Evolutionary conservation across 2,329 filamentous ascomycete species (phyloP).

Genomic region (Ophiostoma sp.): DNA sequence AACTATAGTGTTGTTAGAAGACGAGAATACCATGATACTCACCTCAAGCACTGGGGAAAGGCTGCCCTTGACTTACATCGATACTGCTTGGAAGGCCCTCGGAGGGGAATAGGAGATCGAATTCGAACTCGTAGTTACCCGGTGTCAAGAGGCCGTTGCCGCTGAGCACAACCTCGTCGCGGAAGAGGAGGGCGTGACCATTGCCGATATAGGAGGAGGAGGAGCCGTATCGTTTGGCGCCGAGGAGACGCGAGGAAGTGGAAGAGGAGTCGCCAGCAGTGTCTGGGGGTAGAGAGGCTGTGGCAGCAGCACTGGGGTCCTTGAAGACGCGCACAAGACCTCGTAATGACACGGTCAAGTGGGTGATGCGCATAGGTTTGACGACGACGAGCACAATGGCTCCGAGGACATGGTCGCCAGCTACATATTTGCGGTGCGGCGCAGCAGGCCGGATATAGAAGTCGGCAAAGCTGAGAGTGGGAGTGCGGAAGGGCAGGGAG

Average conservation of each 20-base stretch:
- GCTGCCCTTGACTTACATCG: slow-evolving; percentile 47
- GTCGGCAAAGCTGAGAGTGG: slow-evolving; percentile 62
- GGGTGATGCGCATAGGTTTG: slow-evolving; percentile 71
- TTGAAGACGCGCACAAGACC: slow-evolving; percentile 77
- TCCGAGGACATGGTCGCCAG: slow-evolving; percentile 69
- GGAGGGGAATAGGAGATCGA: slow-evolving; percentile 36
- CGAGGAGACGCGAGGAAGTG: slow-evolving; percentile 36
- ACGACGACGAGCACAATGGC: slow-evolving; percentile 66
- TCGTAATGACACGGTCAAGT: slow-evolving; percentile 71
- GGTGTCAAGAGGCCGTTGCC: slow-evolving; percentile 70
- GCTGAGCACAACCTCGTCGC: slow-evolving; percentile 75
- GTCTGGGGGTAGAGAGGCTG: slow-evolving; percentile 25
- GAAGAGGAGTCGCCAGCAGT: slow-evolving; percentile 25
- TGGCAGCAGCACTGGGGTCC: slow-evolving; percentile 52
- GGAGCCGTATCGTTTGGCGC: slow-evolving; percentile 5
- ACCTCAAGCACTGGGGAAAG: neutral
- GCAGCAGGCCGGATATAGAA: slow-evolving; percentile 74
- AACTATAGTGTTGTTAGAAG: slow-evolving; percentile 54
- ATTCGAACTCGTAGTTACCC: slow-evolving; percentile 71
- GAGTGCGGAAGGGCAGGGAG: slow-evolving; percentile 47
- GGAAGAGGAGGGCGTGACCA: slow-evolving; percentile 73
- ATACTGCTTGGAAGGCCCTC: slow-evolving; percentile 75
- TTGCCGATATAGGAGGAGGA: slow-evolving; percentile 58
- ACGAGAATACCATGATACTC: neutral
- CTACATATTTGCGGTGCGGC: slow-evolving; percentile 69